Percentiles rank a stretch among this genome's conserved stretches.
Conservation (phyloP, 305 asterid genomes). For the Fraxinus velutina region DNA sequence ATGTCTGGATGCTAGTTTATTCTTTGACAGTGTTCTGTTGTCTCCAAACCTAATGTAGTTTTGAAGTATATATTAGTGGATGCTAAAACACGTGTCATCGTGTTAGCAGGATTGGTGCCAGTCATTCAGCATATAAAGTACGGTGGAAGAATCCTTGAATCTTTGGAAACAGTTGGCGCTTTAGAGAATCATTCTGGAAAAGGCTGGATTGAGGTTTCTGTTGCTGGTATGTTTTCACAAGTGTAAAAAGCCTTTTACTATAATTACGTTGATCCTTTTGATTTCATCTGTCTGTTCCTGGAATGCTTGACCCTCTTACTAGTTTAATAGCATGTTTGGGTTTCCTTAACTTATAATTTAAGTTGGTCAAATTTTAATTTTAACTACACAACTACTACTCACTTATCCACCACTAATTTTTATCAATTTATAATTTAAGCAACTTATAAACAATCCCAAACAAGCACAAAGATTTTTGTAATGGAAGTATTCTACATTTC, state of each 20-base stretch:
- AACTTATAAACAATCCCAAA: background rate
- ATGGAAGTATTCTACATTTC: background rate
- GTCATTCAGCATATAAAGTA: conserved; percentile 63
- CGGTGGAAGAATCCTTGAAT: conserved; percentile 53
- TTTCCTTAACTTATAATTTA: background rate
- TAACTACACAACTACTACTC: background rate
- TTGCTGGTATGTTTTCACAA: conserved; percentile 49
- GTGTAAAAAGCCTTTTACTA: conserved; percentile 14
- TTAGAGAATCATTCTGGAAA: conserved; percentile 37
- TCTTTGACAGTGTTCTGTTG: background rate
- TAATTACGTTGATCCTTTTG: background rate
- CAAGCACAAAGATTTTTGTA: background rate
- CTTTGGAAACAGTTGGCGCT: conserved; percentile 47
- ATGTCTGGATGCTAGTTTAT: conserved; percentile 5
- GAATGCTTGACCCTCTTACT: conserved; percentile 2
- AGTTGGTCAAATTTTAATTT: background rate
- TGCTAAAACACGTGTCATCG: conserved; percentile 21
- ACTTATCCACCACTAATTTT: background rate
- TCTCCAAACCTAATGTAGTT: conserved; percentile 1
- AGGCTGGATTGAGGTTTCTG: conserved; percentile 58
- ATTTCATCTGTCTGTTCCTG: conserved; percentile 17
- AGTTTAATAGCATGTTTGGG: background rate
- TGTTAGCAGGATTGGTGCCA: conserved; percentile 77
- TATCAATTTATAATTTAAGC: background rate
- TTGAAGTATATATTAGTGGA: conserved; percentile 21